Conservation (phyloP, 768 basidiomycete genomes). For the Suillus bovinus region DNA sequence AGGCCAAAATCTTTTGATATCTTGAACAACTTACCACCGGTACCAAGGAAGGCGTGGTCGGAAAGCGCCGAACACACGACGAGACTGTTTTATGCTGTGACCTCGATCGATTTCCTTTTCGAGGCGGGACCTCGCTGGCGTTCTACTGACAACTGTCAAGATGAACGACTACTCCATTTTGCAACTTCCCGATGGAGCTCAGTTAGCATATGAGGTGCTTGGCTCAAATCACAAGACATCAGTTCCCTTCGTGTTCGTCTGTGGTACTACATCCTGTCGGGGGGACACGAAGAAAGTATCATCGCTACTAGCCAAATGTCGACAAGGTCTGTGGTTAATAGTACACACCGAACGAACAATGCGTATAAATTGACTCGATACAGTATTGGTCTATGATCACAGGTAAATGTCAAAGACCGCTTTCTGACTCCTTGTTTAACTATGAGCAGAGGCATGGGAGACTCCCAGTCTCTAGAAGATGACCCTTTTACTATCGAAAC, state of each 20-base stretch:
- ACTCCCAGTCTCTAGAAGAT: constrained; percentile 37
- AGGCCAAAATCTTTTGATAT: background rate
- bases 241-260: constrained; percentile 43
- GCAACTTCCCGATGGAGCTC: constrained; percentile 43
- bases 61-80: too few species aligned
- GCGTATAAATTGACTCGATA: background rate
- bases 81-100: too few species aligned
- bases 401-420: constrained; percentile 18
- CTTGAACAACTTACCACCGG: background rate
- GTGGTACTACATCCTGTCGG: constrained; percentile 41
- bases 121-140: too few species aligned
- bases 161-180: constrained; percentile 20
- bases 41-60: too few species aligned
- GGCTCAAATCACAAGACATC: constrained; percentile 36
- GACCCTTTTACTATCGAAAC: constrained; percentile 45
- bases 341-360: background rate
- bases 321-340: constrained; percentile 1
- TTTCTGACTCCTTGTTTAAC: background rate
- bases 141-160: too few species aligned
- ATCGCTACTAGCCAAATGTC: background rate
- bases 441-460: constrained; percentile 43
- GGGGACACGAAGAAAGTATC: constrained; percentile 39
- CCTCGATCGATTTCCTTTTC: too few species aligned
- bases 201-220: constrained; percentile 43
- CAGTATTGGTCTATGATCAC: constrained; percentile 49